A percentile compares a stretch with the other conserved stretches of the same genome.
Conservation (phyloP, 2,329 filamentous ascomycete species). For the Fusarium continuum region DNA sequence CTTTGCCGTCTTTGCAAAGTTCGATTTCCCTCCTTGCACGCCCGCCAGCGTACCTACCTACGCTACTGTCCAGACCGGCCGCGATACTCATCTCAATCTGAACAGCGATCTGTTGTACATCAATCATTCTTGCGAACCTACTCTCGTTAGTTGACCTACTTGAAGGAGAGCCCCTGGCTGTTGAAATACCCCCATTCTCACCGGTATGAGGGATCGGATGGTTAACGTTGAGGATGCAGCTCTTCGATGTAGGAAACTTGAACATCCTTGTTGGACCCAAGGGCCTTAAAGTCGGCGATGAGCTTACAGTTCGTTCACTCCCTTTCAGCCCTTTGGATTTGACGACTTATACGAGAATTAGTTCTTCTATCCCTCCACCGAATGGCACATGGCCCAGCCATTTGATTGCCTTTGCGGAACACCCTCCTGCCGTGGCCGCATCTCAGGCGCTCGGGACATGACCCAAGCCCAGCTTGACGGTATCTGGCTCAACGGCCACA, state of each 20-base stretch:
- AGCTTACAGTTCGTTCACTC: conserved; percentile 59
- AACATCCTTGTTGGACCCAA: conserved; percentile 67
- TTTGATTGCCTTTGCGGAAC: conserved; percentile 72
- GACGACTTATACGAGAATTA: conserved; percentile 35
- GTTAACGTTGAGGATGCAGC: conserved; percentile 51
- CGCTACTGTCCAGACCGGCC: conserved; percentile 69
- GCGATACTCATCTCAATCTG: conserved; percentile 65
- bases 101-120: conserved; percentile 74
- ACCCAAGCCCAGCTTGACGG: conserved; percentile 60
- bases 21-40: conserved; percentile 71
- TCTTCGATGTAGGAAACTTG: conserved; percentile 67
- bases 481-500: conserved; percentile 70
- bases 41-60: conserved; percentile 66
- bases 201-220: not conserved
- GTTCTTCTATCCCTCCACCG: conserved; percentile 81
- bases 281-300: conserved; percentile 64
- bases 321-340: no score
- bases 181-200: not conserved
- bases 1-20: conserved; percentile 72
- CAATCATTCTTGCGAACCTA: conserved; percentile 74
- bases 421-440: conserved; percentile 66
- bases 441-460: conserved; percentile 72
- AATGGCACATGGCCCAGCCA: conserved; percentile 78
- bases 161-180: conserved; percentile 20
- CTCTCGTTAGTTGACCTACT: conserved; percentile 60